Evolutionary conservation across 257 asterid genomes (phyloP), one percentile per base, ranked within the genome.

Genomic region (Solanum pimpinellifolium): DNA sequence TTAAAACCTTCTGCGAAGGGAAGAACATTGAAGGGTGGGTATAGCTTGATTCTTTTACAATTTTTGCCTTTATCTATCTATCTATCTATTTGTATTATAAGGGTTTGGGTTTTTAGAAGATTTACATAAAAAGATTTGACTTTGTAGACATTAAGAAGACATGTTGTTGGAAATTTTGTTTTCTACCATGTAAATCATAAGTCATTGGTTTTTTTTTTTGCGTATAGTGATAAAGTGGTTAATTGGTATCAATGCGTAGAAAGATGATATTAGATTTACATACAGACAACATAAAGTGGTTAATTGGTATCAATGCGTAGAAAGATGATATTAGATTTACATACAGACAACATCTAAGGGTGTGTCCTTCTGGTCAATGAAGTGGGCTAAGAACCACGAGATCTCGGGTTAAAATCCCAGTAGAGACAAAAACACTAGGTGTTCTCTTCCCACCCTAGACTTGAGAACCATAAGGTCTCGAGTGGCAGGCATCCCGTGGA

Each of bases 1-100:
- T 91, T 27, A 88, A 86, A 87, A 88, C 10, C 76, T 75, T 68
- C 76, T 91, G 93, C 15, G 92, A 91, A 37, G 87, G 39, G 42
- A 81, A 86, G 86, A 83, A 89, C 89, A 83, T 89, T 25, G 90
- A 91, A 35, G 90, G 88, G 93, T 91, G 87, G 87, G 93, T 66
- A 70, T 88, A 69, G 27, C 37, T 75, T 74, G 29, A 62, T 25
- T 8, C 69, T 73, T 31, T 31, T 49, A 62, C 33, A 46, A 20
- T 37, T 46, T 68, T 27, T 8, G 3, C 44, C 18, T 3, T 70
- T 10, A 33, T 85, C 5, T 33, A 33, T 33, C 35, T 33, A 33
- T 33, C 42, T 15, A 66, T 47, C 10, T 29, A 47, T 14, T 21
- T 20, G 33, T 27, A 39, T 41, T 27, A 39, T 41, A 66, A 39